These are phyloP conservation scores for Basipetospora chlamydospora DNA, from an alignment of 2,329 filamentous ascomycete species.

Conservation along the genomic window DNA sequence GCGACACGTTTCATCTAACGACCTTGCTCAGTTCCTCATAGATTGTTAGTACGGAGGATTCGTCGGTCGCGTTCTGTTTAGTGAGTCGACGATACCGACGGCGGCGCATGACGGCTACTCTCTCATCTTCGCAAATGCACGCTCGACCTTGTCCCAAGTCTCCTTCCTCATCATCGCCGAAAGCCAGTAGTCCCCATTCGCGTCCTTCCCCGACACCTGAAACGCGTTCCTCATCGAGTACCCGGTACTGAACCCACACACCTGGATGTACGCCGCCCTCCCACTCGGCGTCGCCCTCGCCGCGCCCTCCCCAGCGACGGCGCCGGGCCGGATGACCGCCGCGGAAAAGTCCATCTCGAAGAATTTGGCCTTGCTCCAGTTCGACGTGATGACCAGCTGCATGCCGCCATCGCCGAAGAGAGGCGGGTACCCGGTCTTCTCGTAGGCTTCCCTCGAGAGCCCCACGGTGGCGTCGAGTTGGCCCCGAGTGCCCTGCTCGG, in stretches of 20 bases:
- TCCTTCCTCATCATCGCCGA: conserved; percentile 10
- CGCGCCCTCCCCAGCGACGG: not conserved
- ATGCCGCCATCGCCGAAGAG: conserved; percentile 18
- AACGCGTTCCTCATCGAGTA: conserved; percentile 7
- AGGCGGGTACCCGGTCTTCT: conserved; percentile 10
- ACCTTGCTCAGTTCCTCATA: no score
- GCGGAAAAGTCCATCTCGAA: conserved; percentile 22
- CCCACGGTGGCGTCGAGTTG: conserved; percentile 18
- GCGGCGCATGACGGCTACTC: no score
- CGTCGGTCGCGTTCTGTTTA: no score
- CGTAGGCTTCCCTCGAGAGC: conserved; percentile 9
- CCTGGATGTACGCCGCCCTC: conserved; percentile 10
- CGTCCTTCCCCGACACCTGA: conserved; percentile 15
- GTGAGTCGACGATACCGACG: no score
- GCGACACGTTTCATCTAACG: no score
- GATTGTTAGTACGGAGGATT: no score
- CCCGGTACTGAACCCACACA: conserved; percentile 5
- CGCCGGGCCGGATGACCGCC: conserved; percentile 12
- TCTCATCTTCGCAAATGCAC: no score
- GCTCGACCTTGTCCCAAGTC: conserved; percentile 15
- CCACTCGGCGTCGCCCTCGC: not conserved
- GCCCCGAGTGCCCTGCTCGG: conserved; percentile 18
- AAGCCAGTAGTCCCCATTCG: conserved; percentile 15
- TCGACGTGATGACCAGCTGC: conserved; percentile 21
- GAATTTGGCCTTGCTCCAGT: conserved; percentile 23